Conservation (phyloP, 2,329 filamentous ascomycete species). For the Cladosporium sp. region DNA sequence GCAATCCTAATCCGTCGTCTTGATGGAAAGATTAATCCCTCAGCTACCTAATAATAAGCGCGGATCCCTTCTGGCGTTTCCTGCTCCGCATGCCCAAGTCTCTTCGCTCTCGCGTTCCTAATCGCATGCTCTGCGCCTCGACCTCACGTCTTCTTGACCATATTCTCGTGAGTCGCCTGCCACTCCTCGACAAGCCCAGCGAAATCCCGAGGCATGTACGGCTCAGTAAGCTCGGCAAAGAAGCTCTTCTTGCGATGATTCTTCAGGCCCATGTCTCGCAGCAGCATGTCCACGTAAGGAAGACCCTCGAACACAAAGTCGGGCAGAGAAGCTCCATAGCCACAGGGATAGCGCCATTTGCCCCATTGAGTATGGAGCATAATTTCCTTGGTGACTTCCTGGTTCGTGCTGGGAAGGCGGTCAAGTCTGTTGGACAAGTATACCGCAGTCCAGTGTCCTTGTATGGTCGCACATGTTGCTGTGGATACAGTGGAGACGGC, state of each 20-base stretch:
- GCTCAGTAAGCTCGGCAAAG: conserved; percentile 48
- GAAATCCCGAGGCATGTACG: conserved; percentile 59
- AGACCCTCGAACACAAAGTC: conserved; percentile 74
- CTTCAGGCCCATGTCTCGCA: conserved; percentile 60
- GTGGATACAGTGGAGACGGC: conserved; percentile 36
- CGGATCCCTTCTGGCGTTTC: no score
- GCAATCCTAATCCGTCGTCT: no score
- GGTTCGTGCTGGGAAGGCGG: conserved; percentile 25
- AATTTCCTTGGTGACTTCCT: conserved; percentile 40
- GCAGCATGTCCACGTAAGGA: conserved; percentile 66
- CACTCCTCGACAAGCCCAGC: conserved; percentile 51
- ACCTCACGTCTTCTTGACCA: not conserved
- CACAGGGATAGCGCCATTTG: conserved; percentile 62
- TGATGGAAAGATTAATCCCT: no score
- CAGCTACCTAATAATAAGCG: no score
- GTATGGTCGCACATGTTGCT: conserved; percentile 34
- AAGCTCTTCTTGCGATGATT: conserved; percentile 50
- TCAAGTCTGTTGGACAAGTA: conserved; percentile 55
- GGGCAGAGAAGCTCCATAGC: conserved; percentile 57
- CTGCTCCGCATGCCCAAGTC: no score
- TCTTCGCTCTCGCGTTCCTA: no score
- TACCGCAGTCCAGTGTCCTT: conserved; percentile 50
- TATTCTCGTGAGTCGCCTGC: conserved; percentile 20
- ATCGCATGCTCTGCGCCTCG: no score
- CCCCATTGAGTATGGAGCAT: conserved; percentile 64